Evolutionary conservation across 2,329 filamentous ascomycete species (phyloP).

Genomic region (Diaporthe humulicola): DNA sequence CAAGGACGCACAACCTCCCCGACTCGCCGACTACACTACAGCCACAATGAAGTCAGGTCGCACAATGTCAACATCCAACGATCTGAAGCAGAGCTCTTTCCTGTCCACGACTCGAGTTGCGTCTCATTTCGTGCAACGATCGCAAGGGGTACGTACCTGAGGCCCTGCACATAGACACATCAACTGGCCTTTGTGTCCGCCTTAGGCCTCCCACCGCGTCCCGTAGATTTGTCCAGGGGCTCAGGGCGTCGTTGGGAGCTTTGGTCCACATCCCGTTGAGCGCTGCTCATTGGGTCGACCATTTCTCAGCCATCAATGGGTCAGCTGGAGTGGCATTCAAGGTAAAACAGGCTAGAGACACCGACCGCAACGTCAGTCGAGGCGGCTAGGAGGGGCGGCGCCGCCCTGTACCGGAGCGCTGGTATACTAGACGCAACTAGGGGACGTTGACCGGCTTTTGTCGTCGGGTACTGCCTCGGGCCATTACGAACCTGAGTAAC

Average conservation of each 20-base stretch:
- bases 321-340: conserved; percentile 17
- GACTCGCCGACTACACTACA: conserved; percentile 39
- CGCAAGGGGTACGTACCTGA: conserved; percentile 25
- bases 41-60: conserved; percentile 34
- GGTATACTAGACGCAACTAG: conserved; percentile 35
- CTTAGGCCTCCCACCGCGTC: conserved; percentile 11
- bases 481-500: conserved; percentile 23
- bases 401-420: conserved; percentile 35
- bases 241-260: conserved; percentile 11
- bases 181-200: not conserved
- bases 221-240: not conserved
- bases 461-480: conserved; percentile 37
- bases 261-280: conserved; percentile 11
- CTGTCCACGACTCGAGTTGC: conserved; percentile 24
- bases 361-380: conserved; percentile 18
- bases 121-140: conserved; percentile 28
- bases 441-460: conserved; percentile 31
- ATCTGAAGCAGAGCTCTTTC: conserved; percentile 9
- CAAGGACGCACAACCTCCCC: conserved; percentile 34
- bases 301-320: conserved; percentile 26
- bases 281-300: conserved; percentile 8
- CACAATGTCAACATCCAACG: conserved; percentile 24
- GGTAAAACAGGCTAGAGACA: conserved; percentile 27
- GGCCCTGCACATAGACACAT: conserved; percentile 8
- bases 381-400: conserved; percentile 25